A percentile compares a stretch with the other conserved stretches of the same genome.
These are phyloP conservation scores for Citrus glauca DNA, from an alignment of 345 rosid species.

Conservation along the genomic window DNA sequence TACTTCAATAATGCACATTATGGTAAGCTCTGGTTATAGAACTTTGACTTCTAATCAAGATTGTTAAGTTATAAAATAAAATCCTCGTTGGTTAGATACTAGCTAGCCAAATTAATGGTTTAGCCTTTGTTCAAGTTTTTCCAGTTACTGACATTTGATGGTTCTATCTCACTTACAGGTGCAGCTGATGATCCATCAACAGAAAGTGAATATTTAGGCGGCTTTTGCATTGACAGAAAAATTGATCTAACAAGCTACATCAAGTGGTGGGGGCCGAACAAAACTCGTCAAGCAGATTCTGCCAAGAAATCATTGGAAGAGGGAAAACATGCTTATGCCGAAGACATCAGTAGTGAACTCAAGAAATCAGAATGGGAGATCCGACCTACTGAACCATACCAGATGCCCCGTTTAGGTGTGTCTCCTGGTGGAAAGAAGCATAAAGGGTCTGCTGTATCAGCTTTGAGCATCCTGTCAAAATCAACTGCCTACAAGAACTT, in stretches of 20 bases:
- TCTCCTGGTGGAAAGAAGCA: constrained; percentile 42
- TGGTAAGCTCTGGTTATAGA: constrained; percentile 41
- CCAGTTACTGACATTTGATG: not conserved
- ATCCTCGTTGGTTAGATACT: not conserved
- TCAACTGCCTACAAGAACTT: constrained; percentile 82
- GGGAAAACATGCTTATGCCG: constrained; percentile 44
- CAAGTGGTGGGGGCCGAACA: constrained; percentile 92
- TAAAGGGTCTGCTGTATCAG: constrained; percentile 53
- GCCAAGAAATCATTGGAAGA: constrained; percentile 62
- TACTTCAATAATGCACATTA: constrained; percentile 64
- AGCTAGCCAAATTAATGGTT: not conserved
- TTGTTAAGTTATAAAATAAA: constrained; percentile 3
- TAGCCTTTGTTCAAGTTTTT: not conserved
- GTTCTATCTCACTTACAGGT: constrained; percentile 26
- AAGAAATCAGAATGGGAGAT: constrained; percentile 64
- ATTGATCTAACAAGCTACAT: constrained; percentile 78
- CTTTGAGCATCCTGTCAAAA: constrained; percentile 72
- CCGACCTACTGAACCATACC: constrained; percentile 75
- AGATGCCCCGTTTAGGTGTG: constrained; percentile 75
- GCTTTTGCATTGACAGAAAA: constrained; percentile 76
- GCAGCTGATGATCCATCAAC: constrained; percentile 73
- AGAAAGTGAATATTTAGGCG: constrained; percentile 66
- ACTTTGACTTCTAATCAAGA: not conserved
- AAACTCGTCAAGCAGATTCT: constrained; percentile 65
- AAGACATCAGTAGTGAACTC: constrained; percentile 74